Conservation (phyloP, 2,329 filamentous ascomycete species). For the Biscogniauxia sp. region DNA sequence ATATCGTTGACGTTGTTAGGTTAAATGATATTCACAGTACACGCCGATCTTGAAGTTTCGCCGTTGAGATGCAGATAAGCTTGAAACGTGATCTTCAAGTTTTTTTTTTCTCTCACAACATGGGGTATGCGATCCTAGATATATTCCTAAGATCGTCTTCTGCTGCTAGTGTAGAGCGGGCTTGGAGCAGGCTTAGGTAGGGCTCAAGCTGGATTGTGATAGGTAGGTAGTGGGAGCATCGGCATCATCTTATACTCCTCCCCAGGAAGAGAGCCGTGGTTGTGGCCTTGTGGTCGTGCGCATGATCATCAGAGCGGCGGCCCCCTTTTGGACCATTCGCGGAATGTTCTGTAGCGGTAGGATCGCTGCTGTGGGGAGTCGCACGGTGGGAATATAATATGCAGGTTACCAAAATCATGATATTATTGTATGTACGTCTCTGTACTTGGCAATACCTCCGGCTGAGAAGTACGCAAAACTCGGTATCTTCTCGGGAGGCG, state of each 20-base stretch:
- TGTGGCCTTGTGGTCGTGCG: background rate
- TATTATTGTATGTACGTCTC: background rate
- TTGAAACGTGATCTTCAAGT: background rate
- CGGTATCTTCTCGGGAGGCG: too few species aligned
- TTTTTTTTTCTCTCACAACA: background rate
- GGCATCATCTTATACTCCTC: background rate
- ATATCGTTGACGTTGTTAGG: too few species aligned
- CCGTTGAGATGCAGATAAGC: too few species aligned
- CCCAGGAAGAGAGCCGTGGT: background rate
- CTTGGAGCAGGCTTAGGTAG: too few species aligned
- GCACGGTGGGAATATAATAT: background rate
- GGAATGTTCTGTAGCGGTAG: background rate
- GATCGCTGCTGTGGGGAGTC: background rate
- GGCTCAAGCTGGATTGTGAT: too few species aligned
- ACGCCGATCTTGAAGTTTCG: too few species aligned
- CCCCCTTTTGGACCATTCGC: background rate
- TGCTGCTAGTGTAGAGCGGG: too few species aligned
- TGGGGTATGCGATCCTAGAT: background rate
- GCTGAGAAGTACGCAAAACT: background rate
- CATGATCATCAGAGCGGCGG: background rate
- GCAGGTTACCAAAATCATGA: background rate
- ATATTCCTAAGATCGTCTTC: too few species aligned
- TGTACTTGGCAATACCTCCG: background rate
- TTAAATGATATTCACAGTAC: too few species aligned
- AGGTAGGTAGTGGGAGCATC: too few species aligned